Percentiles rank a stretch among this genome's conserved stretches.
Conservation (phyloP, 1,284 basidiomycete species). For the Malassezia sp. region DNA sequence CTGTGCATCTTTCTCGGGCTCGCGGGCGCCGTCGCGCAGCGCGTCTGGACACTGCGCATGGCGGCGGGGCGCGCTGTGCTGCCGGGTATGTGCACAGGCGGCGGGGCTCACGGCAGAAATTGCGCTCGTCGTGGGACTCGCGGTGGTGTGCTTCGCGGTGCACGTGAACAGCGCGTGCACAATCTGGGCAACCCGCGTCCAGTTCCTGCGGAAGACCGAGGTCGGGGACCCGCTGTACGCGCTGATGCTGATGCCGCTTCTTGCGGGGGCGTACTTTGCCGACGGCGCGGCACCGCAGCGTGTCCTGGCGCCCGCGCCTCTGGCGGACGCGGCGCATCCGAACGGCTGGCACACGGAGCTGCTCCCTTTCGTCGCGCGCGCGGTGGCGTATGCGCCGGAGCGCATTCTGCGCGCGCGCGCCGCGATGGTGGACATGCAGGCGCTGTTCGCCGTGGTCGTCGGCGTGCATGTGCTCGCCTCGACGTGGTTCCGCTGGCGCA, state of each 20-base stretch:
- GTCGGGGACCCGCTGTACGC: conserved; percentile 10
- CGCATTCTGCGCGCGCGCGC: background rate
- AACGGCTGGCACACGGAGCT: conserved; percentile 1
- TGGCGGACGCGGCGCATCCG: no score
- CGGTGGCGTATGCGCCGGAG: background rate
- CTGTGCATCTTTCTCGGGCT: background rate
- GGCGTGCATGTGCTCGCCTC: conserved; percentile 10
- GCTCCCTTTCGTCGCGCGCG: background rate
- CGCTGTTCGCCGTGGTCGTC: conserved; percentile 4
- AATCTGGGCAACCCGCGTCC: conserved; percentile 12
- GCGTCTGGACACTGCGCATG: background rate
- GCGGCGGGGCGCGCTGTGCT: background rate
- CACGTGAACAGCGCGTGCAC: conserved; percentile 3
- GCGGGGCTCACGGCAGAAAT: no score
- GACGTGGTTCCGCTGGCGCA: background rate
- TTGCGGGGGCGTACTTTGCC: background rate
- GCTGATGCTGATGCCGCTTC: conserved; percentile 5
- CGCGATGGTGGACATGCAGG: conserved; percentile 2
- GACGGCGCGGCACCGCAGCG: background rate
- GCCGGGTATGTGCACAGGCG: no score
- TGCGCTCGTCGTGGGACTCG: background rate
- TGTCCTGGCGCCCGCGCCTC: background rate
- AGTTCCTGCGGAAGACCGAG: conserved; percentile 8
- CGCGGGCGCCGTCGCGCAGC: background rate
- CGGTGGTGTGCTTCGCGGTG: conserved; percentile 3